Percentiles rank a stretch among this genome's conserved stretches.
phyloP scores from a whole-genome alignment of 2,329 filamentous ascomycete genomes.

The Colletotrichum sansevieriae region DNA sequence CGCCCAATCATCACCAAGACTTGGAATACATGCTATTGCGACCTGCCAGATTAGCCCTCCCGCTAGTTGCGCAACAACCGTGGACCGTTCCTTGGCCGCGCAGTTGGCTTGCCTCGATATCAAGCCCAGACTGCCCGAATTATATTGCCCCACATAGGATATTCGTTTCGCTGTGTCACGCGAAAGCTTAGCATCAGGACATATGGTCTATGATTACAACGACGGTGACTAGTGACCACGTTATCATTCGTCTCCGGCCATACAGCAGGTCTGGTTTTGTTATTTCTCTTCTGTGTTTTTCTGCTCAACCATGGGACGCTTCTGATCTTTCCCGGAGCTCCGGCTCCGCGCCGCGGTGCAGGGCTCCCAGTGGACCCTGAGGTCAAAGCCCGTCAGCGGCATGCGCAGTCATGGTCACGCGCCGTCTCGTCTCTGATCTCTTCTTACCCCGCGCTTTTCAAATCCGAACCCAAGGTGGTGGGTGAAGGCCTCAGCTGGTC shows the following conservation, averaged over 20 bases:
- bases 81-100: slow-evolving; percentile 38
- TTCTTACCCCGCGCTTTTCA: slow-evolving; percentile 16
- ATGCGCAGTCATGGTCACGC: slow-evolving; percentile 5
- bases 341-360: slow-evolving; percentile 29
- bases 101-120: slow-evolving; percentile 23
- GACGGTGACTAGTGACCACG: slow-evolving; percentile 3
- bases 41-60: slow-evolving; percentile 39
- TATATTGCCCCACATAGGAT: slow-evolving; percentile 18
- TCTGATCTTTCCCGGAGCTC: slow-evolving; percentile 17
- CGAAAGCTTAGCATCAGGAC: slow-evolving; percentile 30
- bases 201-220: not conserved
- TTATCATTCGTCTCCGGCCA: not conserved
- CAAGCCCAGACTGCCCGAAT: slow-evolving; percentile 6
- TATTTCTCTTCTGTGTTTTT: slow-evolving; percentile 1
- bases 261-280: not conserved
- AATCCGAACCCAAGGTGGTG: slow-evolving; percentile 14
- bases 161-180: slow-evolving; percentile 36
- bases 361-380: slow-evolving; percentile 9
- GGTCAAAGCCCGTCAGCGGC: slow-evolving; percentile 15
- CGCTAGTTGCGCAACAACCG: slow-evolving; percentile 39
- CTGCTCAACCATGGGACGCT: slow-evolving; percentile 5
- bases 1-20: slow-evolving; percentile 10
- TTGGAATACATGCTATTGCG: slow-evolving; percentile 26
- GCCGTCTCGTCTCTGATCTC: slow-evolving; percentile 11
- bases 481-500: not conserved